Percentiles rank a stretch among this genome's conserved stretches.
phyloP scores from a whole-genome alignment of 192 early-diverging fungal genomes.

The Obelidium mucronatum region DNA sequence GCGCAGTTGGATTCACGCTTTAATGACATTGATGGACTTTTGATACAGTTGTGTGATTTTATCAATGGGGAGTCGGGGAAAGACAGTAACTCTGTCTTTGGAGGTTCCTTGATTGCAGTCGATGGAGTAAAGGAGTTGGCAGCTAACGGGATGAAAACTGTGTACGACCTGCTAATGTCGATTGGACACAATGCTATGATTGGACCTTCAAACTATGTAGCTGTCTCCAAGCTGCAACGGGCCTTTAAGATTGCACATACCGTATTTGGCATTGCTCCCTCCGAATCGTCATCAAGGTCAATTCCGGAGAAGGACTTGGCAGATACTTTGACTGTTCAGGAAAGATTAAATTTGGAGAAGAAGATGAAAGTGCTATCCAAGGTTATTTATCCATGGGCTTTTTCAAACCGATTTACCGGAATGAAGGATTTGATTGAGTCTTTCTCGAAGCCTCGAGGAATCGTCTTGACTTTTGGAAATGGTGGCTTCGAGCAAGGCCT shows the following conservation, averaged over 20 bases:
- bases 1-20: background rate
- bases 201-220: constrained; percentile 20
- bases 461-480: constrained; percentile 28
- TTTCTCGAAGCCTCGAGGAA: constrained; percentile 10
- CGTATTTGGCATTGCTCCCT: background rate
- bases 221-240: constrained; percentile 6
- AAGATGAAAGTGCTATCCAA: constrained; percentile 4
- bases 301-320: background rate
- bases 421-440: constrained; percentile 23
- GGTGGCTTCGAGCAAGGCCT: constrained; percentile 24
- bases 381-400: constrained; percentile 27
- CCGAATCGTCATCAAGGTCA: no score
- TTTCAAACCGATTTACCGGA: constrained; percentile 22
- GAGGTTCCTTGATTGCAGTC: background rate
- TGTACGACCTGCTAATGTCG: background rate
- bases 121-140: background rate
- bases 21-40: background rate
- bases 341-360: background rate
- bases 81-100: constrained; percentile 4
- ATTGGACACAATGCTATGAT: background rate
- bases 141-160: background rate
- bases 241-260: background rate
- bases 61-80: constrained; percentile 13
- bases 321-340: background rate
- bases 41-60: constrained; percentile 11